A percentile compares a stretch with the other conserved stretches of the same genome.
phyloP scores from a whole-genome alignment of 2,329 filamentous ascomycete species.

The Colletotrichum sp. region DNA sequence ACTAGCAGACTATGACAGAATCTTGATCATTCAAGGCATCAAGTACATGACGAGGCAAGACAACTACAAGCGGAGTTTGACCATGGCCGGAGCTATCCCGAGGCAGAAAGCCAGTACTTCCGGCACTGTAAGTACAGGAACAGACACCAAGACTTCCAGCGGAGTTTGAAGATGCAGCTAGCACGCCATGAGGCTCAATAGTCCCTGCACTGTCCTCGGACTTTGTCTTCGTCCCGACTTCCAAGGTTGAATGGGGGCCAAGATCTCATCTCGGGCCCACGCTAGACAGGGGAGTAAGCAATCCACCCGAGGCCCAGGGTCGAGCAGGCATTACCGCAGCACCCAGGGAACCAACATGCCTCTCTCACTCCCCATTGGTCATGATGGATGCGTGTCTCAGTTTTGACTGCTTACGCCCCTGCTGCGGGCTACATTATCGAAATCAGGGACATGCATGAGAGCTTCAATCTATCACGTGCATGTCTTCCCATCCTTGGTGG shows the following conservation, averaged over 20 bases:
- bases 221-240: background rate
- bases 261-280: background rate
- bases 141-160: background rate
- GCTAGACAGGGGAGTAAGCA: background rate
- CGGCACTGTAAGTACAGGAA: background rate
- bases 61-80: background rate
- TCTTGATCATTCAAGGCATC: background rate
- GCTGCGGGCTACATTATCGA: background rate
- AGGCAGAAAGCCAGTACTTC: accelerated
- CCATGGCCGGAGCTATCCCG: background rate
- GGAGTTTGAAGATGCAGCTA: background rate
- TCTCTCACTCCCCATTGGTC: background rate
- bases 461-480: background rate
- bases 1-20: too few species aligned
- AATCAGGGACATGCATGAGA: background rate
- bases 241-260: background rate
- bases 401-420: background rate
- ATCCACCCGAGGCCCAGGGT: background rate
- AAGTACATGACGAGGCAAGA: background rate
- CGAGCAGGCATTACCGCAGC: background rate
- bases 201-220: background rate
- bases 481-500: accelerated
- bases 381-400: background rate
- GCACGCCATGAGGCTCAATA: background rate
- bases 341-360: background rate